Percentiles rank a stretch among this genome's conserved stretches.
phyloP scores from a whole-genome alignment of 2,329 filamentous ascomycete species.

The Bertia moriformis region DNA sequence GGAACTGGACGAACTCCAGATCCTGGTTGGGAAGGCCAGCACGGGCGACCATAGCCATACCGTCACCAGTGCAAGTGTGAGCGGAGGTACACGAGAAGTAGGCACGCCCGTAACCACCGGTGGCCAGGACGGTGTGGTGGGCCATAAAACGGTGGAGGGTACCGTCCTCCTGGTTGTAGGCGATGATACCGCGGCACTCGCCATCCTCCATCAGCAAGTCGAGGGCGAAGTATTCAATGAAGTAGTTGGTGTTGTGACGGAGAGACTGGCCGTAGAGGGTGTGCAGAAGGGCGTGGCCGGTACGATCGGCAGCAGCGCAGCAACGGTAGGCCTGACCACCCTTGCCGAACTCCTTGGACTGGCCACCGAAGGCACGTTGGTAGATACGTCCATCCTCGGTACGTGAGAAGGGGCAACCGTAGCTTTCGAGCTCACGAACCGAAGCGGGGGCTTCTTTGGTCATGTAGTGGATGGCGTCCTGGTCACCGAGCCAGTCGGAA shows the following conservation, averaged over 20 bases:
- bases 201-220: conserved; percentile 31
- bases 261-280: conserved; percentile 31
- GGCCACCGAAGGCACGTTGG: conserved; percentile 29
- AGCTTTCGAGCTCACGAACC: conserved; percentile 38
- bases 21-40: conserved; percentile 31
- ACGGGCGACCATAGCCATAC: conserved; percentile 30
- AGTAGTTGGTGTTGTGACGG: conserved; percentile 29
- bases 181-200: conserved; percentile 27
- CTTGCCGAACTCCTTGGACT: conserved; percentile 27
- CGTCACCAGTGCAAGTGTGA: conserved; percentile 32
- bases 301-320: conserved; percentile 27
- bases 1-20: conserved; percentile 35
- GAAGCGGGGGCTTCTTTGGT: conserved; percentile 35
- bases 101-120: conserved; percentile 30
- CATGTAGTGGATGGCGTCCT: conserved; percentile 47
- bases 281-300: conserved; percentile 32
- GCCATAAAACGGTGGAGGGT: conserved; percentile 30
- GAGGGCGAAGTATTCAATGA: conserved; percentile 32
- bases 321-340: conserved; percentile 31
- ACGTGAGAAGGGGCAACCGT: conserved; percentile 36
- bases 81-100: conserved; percentile 32
- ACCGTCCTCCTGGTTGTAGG: conserved; percentile 31
- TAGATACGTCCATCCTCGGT: conserved; percentile 28
- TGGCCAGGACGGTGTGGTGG: conserved; percentile 29
- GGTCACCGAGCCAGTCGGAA: conserved; percentile 42